Percentiles rank a stretch among this genome's conserved stretches.
Evolutionary conservation across 2,329 filamentous ascomycete species (phyloP).

Genomic region (Stagonosporopsis rhizophila): DNA sequence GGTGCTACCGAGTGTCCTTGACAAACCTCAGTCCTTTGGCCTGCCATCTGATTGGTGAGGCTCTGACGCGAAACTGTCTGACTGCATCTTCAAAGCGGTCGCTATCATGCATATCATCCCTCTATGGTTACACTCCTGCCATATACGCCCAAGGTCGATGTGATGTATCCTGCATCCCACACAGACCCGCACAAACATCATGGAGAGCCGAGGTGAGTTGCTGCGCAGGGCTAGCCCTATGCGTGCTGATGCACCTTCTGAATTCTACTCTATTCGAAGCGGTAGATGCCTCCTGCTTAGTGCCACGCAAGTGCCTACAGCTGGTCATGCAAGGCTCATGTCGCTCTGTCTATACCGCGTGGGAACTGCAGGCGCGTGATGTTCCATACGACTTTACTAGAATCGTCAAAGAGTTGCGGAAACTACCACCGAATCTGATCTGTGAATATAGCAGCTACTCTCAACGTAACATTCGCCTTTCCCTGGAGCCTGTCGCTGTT

Average conservation of each 20-base stretch:
- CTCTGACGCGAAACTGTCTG: background rate
- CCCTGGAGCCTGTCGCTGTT: background rate
- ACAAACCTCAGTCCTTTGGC: constrained; percentile 6
- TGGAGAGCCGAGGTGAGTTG: background rate
- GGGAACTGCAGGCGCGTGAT: background rate
- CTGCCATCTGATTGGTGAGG: constrained; percentile 13
- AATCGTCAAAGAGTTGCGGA: background rate
- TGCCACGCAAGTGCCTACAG: background rate
- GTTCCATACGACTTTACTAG: background rate
- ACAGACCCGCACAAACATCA: background rate
- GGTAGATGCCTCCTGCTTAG: background rate
- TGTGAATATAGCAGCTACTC: background rate
- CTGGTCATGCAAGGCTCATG: background rate
- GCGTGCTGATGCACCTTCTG: background rate
- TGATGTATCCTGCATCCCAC: background rate
- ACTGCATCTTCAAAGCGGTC: background rate
- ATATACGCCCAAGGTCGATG: background rate
- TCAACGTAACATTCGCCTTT: background rate
- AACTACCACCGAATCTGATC: background rate
- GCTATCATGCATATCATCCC: background rate
- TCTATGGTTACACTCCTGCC: background rate
- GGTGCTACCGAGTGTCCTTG: constrained; percentile 24
- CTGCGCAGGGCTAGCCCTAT: constrained; percentile 8
- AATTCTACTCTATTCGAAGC: background rate
- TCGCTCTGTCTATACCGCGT: background rate